Evolutionary conservation across 306 rosid species (phyloP).

Genomic region (Fragaria vesca): DNA sequence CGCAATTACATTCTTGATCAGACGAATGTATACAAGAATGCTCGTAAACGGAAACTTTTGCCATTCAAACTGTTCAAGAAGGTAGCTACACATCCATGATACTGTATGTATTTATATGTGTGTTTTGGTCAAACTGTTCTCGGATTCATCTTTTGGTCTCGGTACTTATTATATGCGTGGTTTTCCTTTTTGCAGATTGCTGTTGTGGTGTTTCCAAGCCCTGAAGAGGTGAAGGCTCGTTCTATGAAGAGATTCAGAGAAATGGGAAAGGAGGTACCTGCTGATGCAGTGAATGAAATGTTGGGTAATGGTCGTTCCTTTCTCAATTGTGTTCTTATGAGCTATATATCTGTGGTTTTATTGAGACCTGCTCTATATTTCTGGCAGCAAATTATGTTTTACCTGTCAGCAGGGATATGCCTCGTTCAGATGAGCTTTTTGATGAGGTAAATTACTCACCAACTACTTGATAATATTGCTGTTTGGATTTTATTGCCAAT

Average conservation of each 20-base stretch:
- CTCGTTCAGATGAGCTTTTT: constrained; percentile 47
- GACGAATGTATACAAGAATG: constrained; percentile 60
- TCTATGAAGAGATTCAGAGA: constrained; percentile 39
- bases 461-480: background rate
- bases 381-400: constrained; percentile 50
- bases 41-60: constrained; percentile 53
- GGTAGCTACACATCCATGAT: constrained; percentile 25
- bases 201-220: constrained; percentile 56
- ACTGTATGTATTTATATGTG: background rate
- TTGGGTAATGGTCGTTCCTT: constrained; percentile 33
- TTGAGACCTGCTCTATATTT: constrained; percentile 13
- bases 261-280: constrained; percentile 57
- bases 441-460: constrained; percentile 38
- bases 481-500: constrained; percentile 9
- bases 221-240: constrained; percentile 43
- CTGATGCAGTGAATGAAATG: constrained; percentile 51
- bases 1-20: constrained; percentile 61
- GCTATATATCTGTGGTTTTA: background rate
- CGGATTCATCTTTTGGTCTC: background rate
- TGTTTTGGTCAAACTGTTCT: background rate
- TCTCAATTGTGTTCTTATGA: background rate
- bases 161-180: background rate
- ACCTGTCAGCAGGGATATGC: constrained; percentile 56
- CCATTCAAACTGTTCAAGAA: constrained; percentile 46
- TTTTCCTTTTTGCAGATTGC: constrained; percentile 39